Evolutionary conservation across 2,329 filamentous ascomycete genomes (phyloP), one percentile per base, ranked within the genome.

Genomic region (Colletotrichum agaves): DNA sequence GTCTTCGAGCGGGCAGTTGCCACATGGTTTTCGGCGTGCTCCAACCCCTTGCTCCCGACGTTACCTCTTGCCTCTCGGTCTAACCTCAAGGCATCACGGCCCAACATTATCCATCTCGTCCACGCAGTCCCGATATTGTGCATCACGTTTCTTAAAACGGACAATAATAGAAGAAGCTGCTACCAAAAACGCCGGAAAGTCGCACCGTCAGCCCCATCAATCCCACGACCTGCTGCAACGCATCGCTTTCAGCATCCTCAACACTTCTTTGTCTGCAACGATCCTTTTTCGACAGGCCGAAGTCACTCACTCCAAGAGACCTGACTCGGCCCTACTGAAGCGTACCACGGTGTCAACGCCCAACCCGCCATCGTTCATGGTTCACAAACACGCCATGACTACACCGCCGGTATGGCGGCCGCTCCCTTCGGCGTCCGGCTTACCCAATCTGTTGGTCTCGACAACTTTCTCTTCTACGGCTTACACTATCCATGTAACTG

Each of bases 401-500:
- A 59, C 70, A 35, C 63, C 72, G n/a, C 74, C 74, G 60, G 74
- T 75, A 72, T 88, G 86, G 86, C 79, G 80, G 57, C 81, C 81
- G 35, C 77, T 88, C 67, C 84, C 84, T 19, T 67, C 77, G 15
- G 56, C 72, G 19, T 81, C 78, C 12, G 77, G 78, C 17, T 72
- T 89, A 5, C 91, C 91, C 11, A 81, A 85, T 41, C 82, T 94
- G 7, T 82, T 94, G 37, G 82, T 91, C 47, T 91, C 91, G 69
- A 81, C 86, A 19, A 74, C 77, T 31, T 88, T 91, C 73, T 80
- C 80, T 5, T 58, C 80, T 15, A 78, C 83, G 21, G 85, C 87
- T 11, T 94, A 94, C 79, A 84, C 80, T 2, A 76, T 94, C 31
- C 84, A 87, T 65, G 75, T 95, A 43, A 93, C 91, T 2, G 92